These are phyloP conservation scores for Yueomyces sinensis DNA, from an alignment of 805 yeast species.

Conservation along the genomic window DNA sequence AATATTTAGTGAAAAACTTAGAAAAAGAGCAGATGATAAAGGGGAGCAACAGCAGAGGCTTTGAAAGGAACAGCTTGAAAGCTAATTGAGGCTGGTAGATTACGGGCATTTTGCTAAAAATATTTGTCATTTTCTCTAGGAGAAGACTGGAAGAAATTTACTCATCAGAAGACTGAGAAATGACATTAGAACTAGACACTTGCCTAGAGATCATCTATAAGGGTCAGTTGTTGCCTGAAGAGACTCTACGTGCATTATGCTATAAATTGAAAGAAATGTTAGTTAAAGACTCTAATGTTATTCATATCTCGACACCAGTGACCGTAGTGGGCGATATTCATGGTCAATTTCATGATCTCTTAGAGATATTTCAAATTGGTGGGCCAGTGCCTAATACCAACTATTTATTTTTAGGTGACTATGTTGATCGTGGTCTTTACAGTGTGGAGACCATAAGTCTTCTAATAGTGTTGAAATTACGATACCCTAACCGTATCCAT, in stretches of 20 bases:
- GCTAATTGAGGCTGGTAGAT: not conserved
- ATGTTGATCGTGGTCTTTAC: constrained; percentile 91
- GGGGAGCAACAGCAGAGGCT: no score
- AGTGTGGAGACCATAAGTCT: constrained; percentile 86
- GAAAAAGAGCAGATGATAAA: no score
- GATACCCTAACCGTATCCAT: constrained; percentile 76
- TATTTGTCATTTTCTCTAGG: no score
- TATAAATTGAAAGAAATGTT: constrained; percentile 72
- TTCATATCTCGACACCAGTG: constrained; percentile 72
- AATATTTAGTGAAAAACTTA: no score
- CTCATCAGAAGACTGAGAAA: not conserved
- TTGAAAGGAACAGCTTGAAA: not conserved
- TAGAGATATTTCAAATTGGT: constrained; percentile 88
- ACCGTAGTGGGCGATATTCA: constrained; percentile 97
- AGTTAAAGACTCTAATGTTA: constrained; percentile 73
- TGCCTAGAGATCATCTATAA: constrained; percentile 55
- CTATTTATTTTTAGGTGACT: constrained; percentile 87
- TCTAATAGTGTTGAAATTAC: constrained; percentile 65
- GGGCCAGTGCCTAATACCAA: constrained; percentile 90
- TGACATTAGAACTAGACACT: constrained; percentile 42
- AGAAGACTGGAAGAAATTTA: no score
- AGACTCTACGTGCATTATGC: constrained; percentile 59
- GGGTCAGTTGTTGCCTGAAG: constrained; percentile 57
- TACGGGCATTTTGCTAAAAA: no score
- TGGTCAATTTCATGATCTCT: constrained; percentile 88